Base-by-base conservation (phyloP, 768 basidiomycete species). In the Termitomyces sp. region DNA sequence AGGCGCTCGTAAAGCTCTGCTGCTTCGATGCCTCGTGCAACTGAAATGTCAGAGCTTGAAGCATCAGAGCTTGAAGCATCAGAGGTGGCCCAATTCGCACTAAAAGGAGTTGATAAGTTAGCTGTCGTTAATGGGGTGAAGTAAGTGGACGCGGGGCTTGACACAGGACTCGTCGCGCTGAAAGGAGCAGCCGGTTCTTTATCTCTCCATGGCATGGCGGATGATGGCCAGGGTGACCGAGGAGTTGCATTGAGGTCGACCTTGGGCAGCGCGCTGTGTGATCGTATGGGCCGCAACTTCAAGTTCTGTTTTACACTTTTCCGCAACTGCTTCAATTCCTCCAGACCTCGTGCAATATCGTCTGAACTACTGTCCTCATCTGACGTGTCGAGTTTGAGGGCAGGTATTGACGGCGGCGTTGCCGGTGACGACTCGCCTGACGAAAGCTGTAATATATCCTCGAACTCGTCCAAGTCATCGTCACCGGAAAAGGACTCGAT, bases 251-350 rank as follows among this genome's bases (percentile, higher is more conserved):
- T 64, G n/a, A 71, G 59, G 62, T 68, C 66, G 41, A 78, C 68
- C 65, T 82, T 83, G 39, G 81, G 77, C 44, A 84, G 71, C n/a
- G 75, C 67, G 46, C 76, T 73, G 37, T 77, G 74, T 24, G 86
- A 86, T 50, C 83, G 81, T 56, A 93, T 87, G 29, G 92, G 91
- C 22, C 91, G 81, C 36, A 93, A 77, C 57, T 83, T 85, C 37
- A 93, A 79, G 63, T 93, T 93, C 70, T 84, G 79, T 71, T 86
- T 83, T 2, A 93, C 87, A 63, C 76, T 88, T 62, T 80, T 78
- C 34, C 91, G 81, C 8, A 93, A 78, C 63, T 80, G 73, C 57
- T 88, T 86, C 39, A 93, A 81, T 54, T 79, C 80, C 13, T 79
- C 83, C 39, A 92, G 76, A 59, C 87, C 88, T 60, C 82, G 81